Conservation (phyloP, 495 filamentous ascomycete species). For the Penicillium nucicola region DNA sequence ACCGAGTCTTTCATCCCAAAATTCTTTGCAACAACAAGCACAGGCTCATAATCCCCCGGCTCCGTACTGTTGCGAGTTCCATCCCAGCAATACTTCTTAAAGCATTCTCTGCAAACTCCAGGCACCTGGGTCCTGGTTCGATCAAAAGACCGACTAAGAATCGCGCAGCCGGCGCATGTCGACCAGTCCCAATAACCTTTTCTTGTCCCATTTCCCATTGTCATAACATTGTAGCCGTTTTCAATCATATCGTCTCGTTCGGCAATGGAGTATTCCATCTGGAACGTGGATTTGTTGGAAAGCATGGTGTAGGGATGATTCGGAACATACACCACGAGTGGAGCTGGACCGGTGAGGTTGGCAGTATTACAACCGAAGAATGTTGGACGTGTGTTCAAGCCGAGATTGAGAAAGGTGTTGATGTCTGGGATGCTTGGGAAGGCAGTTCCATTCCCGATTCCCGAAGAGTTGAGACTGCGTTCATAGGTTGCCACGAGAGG, state of each 20-base stretch:
- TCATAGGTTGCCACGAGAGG: conserved; percentile 73
- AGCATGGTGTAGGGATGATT: neutral
- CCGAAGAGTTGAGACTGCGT: conserved; percentile 43
- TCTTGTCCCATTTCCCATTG: conserved; percentile 69
- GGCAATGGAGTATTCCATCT: neutral
- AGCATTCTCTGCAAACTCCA: conserved; percentile 65
- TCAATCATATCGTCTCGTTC: conserved; percentile 70
- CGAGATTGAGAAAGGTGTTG: conserved; percentile 74
- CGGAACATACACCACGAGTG: conserved; percentile 44
- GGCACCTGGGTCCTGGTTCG: conserved; percentile 60
- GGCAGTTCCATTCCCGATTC: conserved; percentile 65
- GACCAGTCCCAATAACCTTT: conserved; percentile 62
- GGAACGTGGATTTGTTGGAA: neutral
- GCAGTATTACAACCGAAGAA: conserved; percentile 80
- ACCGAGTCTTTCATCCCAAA: too few relatives aligned
- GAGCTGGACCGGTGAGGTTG: conserved; percentile 45
- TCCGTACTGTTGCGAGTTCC: conserved; percentile 54
- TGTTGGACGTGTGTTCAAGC: conserved; percentile 70
- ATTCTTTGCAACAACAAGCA: too few relatives aligned
- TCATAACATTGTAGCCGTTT: conserved; percentile 81
- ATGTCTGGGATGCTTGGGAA: conserved; percentile 73
- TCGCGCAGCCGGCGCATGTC: conserved; percentile 77
- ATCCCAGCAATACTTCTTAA: conserved; percentile 80
- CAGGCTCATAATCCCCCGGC: conserved; percentile 12
- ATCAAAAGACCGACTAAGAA: conserved; percentile 63